Base-by-base conservation (phyloP, 23 red algal genomes). In the Pyropia haitanensis region DNA sequence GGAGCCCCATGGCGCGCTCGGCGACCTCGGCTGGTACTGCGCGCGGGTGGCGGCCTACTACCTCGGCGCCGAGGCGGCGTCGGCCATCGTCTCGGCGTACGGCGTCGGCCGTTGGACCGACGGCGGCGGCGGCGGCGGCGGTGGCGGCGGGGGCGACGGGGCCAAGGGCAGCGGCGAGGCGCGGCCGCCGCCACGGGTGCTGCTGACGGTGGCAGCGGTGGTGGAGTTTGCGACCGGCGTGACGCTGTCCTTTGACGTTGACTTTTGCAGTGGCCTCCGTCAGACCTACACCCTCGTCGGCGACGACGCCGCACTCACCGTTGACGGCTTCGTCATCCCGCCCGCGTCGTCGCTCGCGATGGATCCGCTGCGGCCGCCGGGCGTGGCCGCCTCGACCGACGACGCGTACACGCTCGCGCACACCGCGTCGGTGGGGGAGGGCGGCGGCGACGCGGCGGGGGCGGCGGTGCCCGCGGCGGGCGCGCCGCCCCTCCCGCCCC, bases 11-110 rank as follows among this genome's bases (percentile, higher is more conserved):
- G 70, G 70, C 0, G 63, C 70, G 18, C 57, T 75, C 24, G 88
- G 88, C 30, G 88, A 92, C 70, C 65, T 92, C 34, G 88, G 88
- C 58, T 82, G 73, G 78, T 92, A 76, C 31, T 53, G 58, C 10
- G 53, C 60, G 18, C 54, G 63, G 56, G 14, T 62, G 15, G 81
- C 63, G 25, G 62, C 74, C 14, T 24, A 65, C 18, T 58, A 64
- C 27, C 65, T 76, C 9, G 81, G 81, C 14, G 26, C 66, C 12
- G 71, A 76, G 14, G 24, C 18, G n/a, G 50, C 67, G 1, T 24
- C 18, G 33, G 53, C 63, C 2, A 29, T 76, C 4, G 31, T 76
- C 14, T 70, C 51, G 3, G 70, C 74, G 4, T 22, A n/a, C 26
- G 48, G 51, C 17, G 68, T 49, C 2, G 60, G 81, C 48, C 65